Evolutionary conservation across 352 stramenopile species (phyloP), one percentile per base, ranked within the genome.

Genomic region (Pythium myriotylum): DNA sequence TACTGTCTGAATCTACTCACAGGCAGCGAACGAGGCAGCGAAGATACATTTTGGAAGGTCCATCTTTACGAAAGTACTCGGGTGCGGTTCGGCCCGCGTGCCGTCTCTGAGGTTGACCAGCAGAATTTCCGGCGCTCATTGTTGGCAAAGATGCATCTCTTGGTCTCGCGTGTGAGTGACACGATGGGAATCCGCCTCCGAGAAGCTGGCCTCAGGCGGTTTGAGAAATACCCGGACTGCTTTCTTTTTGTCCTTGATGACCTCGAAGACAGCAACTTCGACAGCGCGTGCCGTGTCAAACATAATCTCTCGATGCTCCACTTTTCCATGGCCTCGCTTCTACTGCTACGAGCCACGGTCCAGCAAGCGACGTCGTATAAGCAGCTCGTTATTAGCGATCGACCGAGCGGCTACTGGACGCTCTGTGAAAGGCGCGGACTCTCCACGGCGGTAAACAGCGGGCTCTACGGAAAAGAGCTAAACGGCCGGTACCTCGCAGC

Each of bases 261-360:
- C 67, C 59, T 97, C 4, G 42, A 68, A 70, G 49, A 73, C 81
- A 41, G 68, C 62, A 3, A 73, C 70, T 61, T 54, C 0, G 50
- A 65, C 2, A 72, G 77, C 3, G 42, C 62, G 1, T 91, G 78
- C 53, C 72, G 78, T 3, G 69, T 95, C 2, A 96, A 95, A 58
- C 86, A 96, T 72, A 96, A 94, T 62, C 55, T 96, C 16, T 74
- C 78, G 1, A 78, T 96, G 60, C 67, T 95, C 0, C 84, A 97
- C 59, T 96, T 97, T 46, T 92, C 91, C 0, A 83, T 93, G 66
- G 90, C 85, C n/a, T 93, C 89, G 19, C 55, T 96, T 26, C 59
- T 98, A 1, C 49, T 95, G 12, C 59, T 92, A 2, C 74, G 89
- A 52, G 29, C 40, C 10, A 91, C 87, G 20, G 66, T 86, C 22